Base-by-base conservation (phyloP, 352 stramenopile species). In the Phytophthora pluvialis region DNA sequence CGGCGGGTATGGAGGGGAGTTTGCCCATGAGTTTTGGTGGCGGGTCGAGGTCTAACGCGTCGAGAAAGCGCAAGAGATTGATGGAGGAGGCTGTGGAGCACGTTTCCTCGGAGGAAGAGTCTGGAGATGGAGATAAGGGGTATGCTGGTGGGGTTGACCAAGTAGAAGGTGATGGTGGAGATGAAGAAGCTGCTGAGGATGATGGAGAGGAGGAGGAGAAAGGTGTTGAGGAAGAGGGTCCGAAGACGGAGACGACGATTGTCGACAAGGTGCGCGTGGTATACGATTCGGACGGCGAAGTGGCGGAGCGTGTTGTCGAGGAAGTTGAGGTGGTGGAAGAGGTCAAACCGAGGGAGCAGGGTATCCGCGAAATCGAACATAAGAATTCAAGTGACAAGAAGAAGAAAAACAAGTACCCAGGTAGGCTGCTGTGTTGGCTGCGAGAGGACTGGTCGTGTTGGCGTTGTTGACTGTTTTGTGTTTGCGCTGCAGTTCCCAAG, bases 211-310 rank as follows among this genome's bases (percentile, higher is more conserved):
- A 45, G 21, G 44, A 42, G 9, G 25, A 67, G 9, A 10, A 46
- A 54, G 11, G 43, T 46, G 48, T 1, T 1, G 43, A 44, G 11
- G 45, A 44, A 28, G 45, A 54, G 1, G 15, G 3, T 2, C 28
- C 54, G 4, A 56, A 45, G 31, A 42, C 13, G 33, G 48, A 74
- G 55, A 80, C 54, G n/a, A 52, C 52, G 1, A 52, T 75, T 42
- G 46, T 83, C 13, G 72, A 88, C 18, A 90, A 92, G 47, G 50
- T 90, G 39, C 83, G 83, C 25, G 73, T 92, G 16, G 74, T 78
- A 18, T 90, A 80, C 61, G 72, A 89, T 68, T 90, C 83, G 6
- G 80, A 92, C 52, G 83, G 81, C 16, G 81, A 88, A 60, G 75
- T 85, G 11, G 49, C 53, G 0, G 72, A 86, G 16, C 81, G 73